Evolutionary conservation across 345 rosid genomes (phyloP).

Genomic region (Lepidium sativum): DNA sequence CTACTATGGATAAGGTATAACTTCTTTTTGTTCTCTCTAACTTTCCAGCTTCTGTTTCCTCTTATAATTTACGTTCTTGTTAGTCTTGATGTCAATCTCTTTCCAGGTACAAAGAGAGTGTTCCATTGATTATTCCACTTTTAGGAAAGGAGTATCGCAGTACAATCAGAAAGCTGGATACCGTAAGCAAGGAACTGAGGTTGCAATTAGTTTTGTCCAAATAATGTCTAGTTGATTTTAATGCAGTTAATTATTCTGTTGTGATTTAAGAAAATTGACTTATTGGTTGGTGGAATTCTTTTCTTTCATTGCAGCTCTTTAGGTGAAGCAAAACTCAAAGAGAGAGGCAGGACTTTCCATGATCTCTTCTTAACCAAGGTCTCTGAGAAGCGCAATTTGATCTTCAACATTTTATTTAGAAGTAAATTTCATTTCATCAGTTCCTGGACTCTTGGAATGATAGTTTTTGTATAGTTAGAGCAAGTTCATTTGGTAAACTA

Average conservation of each 20-base stretch:
- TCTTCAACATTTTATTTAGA: not conserved
- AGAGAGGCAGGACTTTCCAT: constrained; percentile 78
- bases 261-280: not conserved
- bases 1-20: constrained; percentile 71
- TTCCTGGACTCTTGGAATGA: not conserved
- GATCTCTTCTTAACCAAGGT: constrained; percentile 92
- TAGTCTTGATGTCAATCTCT: constrained; percentile 14
- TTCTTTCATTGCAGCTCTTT: constrained; percentile 50
- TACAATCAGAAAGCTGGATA: constrained; percentile 56
- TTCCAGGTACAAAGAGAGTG: constrained; percentile 81
- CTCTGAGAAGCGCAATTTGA: not conserved
- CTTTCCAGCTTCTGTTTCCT: not conserved
- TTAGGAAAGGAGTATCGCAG: constrained; percentile 78
- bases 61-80: not conserved
- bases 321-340: constrained; percentile 86
- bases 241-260: not conserved
- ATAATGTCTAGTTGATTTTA: not conserved
- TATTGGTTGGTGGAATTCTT: not conserved
- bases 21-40: not conserved
- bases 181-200: constrained; percentile 81
- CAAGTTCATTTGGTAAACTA: not conserved
- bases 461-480: not conserved
- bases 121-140: constrained; percentile 82
- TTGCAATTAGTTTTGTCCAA: constrained; percentile 18
- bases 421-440: not conserved